A percentile compares a stretch with the other conserved stretches of the same genome.
phyloP scores from a whole-genome alignment of 345 rosid genomes.

The Salix suchowensis region DNA sequence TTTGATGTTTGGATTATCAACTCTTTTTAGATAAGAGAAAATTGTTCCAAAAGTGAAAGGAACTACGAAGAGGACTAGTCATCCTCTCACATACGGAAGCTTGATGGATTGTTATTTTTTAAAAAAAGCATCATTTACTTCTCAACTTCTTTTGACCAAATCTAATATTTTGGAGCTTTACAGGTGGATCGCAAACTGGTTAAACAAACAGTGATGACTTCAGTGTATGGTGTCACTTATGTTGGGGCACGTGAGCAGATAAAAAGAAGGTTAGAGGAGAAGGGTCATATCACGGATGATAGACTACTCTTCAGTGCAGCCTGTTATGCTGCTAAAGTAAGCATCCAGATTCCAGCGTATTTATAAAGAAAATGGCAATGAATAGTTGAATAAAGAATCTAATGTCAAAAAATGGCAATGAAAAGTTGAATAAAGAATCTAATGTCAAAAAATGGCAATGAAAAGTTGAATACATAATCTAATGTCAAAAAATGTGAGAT shows the following conservation, averaged over 20 bases:
- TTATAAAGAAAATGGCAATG: background rate
- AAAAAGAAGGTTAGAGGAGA: conserved; percentile 86
- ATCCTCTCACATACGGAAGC: background rate
- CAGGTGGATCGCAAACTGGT: conserved; percentile 96
- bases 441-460: background rate
- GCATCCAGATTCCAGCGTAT: conserved; percentile 11
- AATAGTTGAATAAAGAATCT: conserved; percentile 1
- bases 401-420: background rate
- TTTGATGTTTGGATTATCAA: background rate
- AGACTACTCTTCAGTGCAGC: conserved; percentile 69
- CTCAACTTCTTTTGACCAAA: background rate
- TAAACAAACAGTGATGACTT: conserved; percentile 98
- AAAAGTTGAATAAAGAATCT: conserved; percentile 1
- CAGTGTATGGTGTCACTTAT: conserved; percentile 98
- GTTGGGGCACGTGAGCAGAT: conserved; percentile 98
- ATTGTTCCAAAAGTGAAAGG: too few relatives aligned
- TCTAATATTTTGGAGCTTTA: conserved; percentile 27
- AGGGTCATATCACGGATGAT: conserved; percentile 80
- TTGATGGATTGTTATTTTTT: background rate
- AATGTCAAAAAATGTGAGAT: background rate
- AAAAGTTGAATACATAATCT: conserved; percentile 1
- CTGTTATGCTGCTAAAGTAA: conserved; percentile 92
- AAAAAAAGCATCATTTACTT: background rate
- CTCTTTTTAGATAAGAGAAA: background rate
- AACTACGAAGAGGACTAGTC: background rate